Base-by-base conservation (phyloP, 306 rosid genomes). In the Adenanthera pavonina region DNA sequence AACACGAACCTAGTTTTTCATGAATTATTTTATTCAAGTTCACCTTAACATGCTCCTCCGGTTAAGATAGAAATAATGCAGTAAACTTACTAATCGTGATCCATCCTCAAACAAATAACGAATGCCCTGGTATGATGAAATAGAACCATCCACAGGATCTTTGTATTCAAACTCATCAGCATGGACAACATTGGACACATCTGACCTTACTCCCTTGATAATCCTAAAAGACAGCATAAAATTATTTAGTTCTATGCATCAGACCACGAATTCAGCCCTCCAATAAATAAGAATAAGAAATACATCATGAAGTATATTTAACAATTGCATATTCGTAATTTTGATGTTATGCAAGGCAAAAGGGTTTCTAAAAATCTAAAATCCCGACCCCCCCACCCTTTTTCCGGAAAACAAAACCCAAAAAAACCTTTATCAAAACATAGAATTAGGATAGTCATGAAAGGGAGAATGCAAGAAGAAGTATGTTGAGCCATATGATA, bases 91-190 rank as follows among this genome's bases (percentile, higher is more conserved):
- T 97, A 96, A 88, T 89, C 98, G 90, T 48, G 99, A 96, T 56
- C 99, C 99, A 74, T 96, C 99, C 94, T 91, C 97, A 66, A 96
- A 96, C 88, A 96, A 78, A 85, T 96, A 96, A 49, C 99, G 93
- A 81, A 96, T 96, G 56, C 98, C 99, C 85, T 96, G 99, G 82
- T 96, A 96, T 84, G 92, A 92, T 61, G 98, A 93, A 75, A 96
- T 57, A 80, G 97, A 96, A 20, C 97, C 94, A 82, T 93, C 99
- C 82, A 96, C 97, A 14, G 97, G 89, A 87, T 96, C 99, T 72
- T 92, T 96, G 87, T 96, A 96, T 62, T 96, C 99, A 74, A 96
- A 96, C 76, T 96, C 99, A 86, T 96, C 98, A 78, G 81, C 99
- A 10, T 86, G 54, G 78, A 82, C 92, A 77, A 96, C 94, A 84